Conservation (phyloP, 2,329 filamentous ascomycete genomes). For the Cladorrhinum sp. region DNA sequence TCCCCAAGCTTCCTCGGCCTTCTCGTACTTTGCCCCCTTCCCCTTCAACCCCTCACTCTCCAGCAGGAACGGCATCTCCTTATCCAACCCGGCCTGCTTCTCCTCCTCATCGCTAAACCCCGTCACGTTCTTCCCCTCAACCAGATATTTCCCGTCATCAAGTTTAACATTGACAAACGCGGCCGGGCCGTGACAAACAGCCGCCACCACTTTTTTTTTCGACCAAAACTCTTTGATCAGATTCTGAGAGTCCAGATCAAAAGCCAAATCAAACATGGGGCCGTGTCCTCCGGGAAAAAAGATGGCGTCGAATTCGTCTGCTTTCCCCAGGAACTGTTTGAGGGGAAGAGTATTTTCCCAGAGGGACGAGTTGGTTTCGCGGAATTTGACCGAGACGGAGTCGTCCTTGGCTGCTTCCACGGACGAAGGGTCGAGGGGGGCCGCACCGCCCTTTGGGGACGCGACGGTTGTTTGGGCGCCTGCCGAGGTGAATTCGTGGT, state of each 20-base stretch:
- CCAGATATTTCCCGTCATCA: slow-evolving; percentile 48
- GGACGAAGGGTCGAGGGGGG: slow-evolving; percentile 59
- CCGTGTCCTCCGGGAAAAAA: slow-evolving; percentile 59
- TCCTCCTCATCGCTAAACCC: slow-evolving; percentile 60
- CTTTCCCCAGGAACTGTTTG: slow-evolving; percentile 52
- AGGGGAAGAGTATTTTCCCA: slow-evolving; percentile 64
- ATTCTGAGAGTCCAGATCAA: slow-evolving; percentile 53
- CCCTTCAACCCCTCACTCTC: slow-evolving; percentile 52
- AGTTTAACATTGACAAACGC: slow-evolving; percentile 58
- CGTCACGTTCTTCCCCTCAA: slow-evolving; percentile 56
- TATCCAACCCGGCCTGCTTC: slow-evolving; percentile 39
- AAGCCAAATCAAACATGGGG: slow-evolving; percentile 65
- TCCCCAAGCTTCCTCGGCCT: slow-evolving; percentile 50
- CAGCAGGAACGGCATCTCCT: slow-evolving; percentile 57
- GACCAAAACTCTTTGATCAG: slow-evolving; percentile 61
- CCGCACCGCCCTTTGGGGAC: slow-evolving; percentile 59
- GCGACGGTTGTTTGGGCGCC: slow-evolving; percentile 52
- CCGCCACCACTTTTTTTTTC: slow-evolving; percentile 59
- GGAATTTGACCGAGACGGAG: slow-evolving; percentile 50
- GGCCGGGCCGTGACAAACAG: slow-evolving; percentile 68
- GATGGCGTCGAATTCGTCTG: slow-evolving; percentile 60
- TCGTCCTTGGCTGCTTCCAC: slow-evolving; percentile 55
- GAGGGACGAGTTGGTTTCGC: slow-evolving; percentile 52
- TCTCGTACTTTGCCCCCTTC: slow-evolving; percentile 53
- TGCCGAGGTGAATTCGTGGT: slow-evolving; percentile 43